phyloP scores from a whole-genome alignment of 331 rosid genomes.

The Rhamnella rubrinervis region DNA sequence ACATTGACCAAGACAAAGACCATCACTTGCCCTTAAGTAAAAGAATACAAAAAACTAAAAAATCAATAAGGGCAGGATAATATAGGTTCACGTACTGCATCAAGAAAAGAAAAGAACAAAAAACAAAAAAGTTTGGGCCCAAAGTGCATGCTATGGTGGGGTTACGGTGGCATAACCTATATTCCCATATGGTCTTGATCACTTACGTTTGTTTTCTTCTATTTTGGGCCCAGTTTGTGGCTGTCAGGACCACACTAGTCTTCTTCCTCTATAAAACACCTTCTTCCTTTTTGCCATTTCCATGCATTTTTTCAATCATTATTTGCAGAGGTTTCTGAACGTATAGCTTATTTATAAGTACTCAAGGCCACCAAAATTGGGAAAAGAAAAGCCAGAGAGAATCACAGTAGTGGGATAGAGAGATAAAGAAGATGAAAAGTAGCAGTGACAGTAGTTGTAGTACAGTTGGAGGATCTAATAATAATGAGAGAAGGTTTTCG shows the following conservation, averaged over 20 bases:
- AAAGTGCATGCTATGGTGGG: slow-evolving; percentile 7
- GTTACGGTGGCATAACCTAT: background rate
- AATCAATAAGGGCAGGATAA: background rate
- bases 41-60: too few species aligned
- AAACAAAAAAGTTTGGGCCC: slow-evolving; percentile 10
- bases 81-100: background rate
- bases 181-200: background rate
- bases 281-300: slow-evolving; percentile 15
- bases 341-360: too few species aligned
- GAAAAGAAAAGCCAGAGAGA: background rate
- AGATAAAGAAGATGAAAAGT: slow-evolving; percentile 32
- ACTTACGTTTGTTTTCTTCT: slow-evolving; percentile 34
- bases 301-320: slow-evolving; percentile 31
- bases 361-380: too few species aligned
- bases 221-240: slow-evolving; percentile 24
- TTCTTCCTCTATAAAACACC: slow-evolving; percentile 31
- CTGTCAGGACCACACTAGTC: slow-evolving; percentile 30
- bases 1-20: too few species aligned
- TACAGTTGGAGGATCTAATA: slow-evolving; percentile 18
- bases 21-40: too few species aligned
- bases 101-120: background rate
- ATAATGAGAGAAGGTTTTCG: slow-evolving; percentile 22
- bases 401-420: background rate
- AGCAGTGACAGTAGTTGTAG: background rate
- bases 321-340: too few species aligned